Conservation (phyloP, 2,329 filamentous ascomycete genomes). For the Pseudocercospora macadamiae region DNA sequence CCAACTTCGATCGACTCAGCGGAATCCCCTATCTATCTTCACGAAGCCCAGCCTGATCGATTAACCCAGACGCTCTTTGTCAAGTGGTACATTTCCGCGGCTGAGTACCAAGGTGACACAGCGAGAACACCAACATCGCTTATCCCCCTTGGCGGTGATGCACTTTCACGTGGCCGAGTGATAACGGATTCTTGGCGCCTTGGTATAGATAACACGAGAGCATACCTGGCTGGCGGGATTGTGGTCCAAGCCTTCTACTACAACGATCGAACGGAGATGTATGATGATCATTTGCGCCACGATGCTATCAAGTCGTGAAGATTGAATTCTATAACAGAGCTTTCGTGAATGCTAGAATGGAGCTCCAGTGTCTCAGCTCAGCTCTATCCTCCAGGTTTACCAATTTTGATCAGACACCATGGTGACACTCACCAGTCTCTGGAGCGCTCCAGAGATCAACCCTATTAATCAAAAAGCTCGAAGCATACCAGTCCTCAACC, state of each 20-base stretch:
- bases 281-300: neutral
- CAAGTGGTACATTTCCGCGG: neutral
- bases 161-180: conserved; percentile 2
- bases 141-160: neutral
- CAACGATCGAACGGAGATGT: neutral
- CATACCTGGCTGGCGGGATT: neutral
- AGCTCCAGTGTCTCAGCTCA: neutral
- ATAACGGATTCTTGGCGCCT: neutral
- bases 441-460: conserved; percentile 71
- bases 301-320: neutral
- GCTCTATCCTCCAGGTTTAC: neutral
- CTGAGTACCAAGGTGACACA: neutral
- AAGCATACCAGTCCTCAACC: conserved; percentile 78
- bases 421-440: conserved; percentile 35
- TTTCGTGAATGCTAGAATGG: neutral
- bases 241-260: neutral
- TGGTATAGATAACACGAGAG: neutral
- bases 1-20: too few species aligned
- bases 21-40: neutral
- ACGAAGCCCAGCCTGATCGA: neutral
- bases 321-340: too few species aligned
- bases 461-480: conserved; percentile 81
- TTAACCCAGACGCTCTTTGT: neutral
- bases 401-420: neutral
- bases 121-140: neutral